Evolutionary conservation across 1,139 yeast species (phyloP).

Genomic region (Protomyces arabidopsidicola): DNA sequence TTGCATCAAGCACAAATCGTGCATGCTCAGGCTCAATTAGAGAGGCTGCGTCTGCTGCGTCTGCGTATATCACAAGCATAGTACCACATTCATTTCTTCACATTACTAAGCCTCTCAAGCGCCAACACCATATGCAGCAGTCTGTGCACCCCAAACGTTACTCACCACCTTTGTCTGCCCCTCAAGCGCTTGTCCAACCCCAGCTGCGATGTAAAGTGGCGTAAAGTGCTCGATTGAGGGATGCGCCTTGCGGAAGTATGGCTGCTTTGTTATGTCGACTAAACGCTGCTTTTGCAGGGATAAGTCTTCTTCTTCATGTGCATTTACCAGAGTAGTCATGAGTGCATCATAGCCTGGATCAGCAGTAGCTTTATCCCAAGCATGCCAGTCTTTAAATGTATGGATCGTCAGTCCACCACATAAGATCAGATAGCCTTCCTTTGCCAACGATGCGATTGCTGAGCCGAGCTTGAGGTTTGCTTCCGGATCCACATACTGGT

Average conservation of each 20-base stretch:
- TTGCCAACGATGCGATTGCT: constrained; percentile 48
- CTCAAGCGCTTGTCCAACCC: constrained; percentile 45
- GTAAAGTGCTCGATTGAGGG: constrained; percentile 71
- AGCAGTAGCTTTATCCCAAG: constrained; percentile 36
- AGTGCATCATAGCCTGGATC: constrained; percentile 42
- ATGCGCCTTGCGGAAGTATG: constrained; percentile 47
- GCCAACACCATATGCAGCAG: constrained; percentile 16
- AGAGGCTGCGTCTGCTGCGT: too few species aligned
- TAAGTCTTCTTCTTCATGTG: constrained; percentile 37
- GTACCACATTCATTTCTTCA: neutral
- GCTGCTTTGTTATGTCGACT: constrained; percentile 41
- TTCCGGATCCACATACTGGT: constrained; percentile 47
- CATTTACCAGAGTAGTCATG: constrained; percentile 45
- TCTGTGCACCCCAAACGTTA: constrained; percentile 18
- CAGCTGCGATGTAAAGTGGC: constrained; percentile 66
- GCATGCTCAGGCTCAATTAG: too few species aligned
- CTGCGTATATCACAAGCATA: neutral
- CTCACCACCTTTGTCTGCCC: constrained; percentile 39
- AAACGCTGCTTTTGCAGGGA: constrained; percentile 36
- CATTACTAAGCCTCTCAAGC: neutral
- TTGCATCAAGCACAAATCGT: too few species aligned
- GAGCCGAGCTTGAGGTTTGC: constrained; percentile 56
- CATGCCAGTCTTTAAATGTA: constrained; percentile 54
- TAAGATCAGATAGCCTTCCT: constrained; percentile 50
- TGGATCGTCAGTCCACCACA: constrained; percentile 79